These are phyloP conservation scores for Micractinium conductrix DNA, from an alignment of 139 green algal species.

Conservation along the genomic window DNA sequence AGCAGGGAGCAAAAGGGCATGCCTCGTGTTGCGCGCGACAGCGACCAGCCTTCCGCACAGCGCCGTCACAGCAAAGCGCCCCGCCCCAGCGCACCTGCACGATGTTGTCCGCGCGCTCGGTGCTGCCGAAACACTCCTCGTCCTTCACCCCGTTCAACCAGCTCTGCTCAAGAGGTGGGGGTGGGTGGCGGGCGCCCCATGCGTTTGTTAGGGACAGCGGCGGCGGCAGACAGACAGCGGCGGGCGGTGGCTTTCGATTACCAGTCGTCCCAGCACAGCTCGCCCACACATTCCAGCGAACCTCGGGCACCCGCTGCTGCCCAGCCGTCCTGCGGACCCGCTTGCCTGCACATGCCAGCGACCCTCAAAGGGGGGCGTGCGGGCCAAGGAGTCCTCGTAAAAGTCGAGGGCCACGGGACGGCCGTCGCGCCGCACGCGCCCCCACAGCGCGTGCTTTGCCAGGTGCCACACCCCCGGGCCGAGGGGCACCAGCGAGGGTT, in stretches of 20 bases:
- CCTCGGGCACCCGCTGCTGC: too few species aligned
- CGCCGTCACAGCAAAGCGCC: too few species aligned
- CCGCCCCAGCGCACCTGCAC: background rate
- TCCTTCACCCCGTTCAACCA: constrained; percentile 16
- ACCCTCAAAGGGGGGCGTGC: background rate
- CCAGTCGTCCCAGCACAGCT: too few species aligned
- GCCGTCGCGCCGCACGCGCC: background rate
- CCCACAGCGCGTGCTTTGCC: background rate
- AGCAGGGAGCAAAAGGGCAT: background rate
- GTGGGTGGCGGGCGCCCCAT: too few species aligned
- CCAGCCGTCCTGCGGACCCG: too few species aligned
- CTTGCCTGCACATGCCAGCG: constrained; percentile 21
- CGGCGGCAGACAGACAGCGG: too few species aligned
- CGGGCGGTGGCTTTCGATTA: too few species aligned
- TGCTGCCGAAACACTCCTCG: constrained; percentile 4
- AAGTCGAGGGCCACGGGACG: constrained; percentile 20
- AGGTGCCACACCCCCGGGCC: constrained; percentile 16
- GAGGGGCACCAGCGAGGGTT: background rate
- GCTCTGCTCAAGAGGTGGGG: constrained; percentile 2
- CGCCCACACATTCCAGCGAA: too few species aligned
- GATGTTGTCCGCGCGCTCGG: constrained; percentile 10
- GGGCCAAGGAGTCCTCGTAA: constrained; percentile 19
- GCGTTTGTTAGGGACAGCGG: too few species aligned
- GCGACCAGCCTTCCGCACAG: background rate
- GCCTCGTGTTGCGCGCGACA: background rate